These are phyloP conservation scores for Eucalyptus erythrocorys DNA, from an alignment of 345 rosid genomes.

Conservation along the genomic window DNA sequence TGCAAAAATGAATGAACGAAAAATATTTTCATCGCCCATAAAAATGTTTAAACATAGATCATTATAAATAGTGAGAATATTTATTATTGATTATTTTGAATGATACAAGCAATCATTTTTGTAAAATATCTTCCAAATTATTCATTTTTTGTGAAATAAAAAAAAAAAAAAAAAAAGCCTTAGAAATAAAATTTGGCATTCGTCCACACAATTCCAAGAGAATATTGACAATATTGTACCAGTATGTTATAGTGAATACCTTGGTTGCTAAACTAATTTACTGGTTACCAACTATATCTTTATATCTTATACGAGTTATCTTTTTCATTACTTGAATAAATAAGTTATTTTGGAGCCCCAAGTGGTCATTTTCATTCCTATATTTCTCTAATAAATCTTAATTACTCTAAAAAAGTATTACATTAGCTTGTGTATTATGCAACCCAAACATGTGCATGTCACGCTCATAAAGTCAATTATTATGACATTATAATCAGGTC, in stretches of 20 bases:
- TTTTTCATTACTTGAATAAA: background rate
- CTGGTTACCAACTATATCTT: background rate
- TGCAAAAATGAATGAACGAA: background rate
- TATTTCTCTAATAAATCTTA: background rate
- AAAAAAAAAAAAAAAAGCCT: background rate
- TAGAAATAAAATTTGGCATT: background rate
- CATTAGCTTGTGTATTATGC: background rate
- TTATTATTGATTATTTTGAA: background rate
- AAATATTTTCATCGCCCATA: background rate
- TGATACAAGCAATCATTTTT: background rate
- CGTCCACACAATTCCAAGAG: background rate
- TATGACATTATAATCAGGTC: background rate
- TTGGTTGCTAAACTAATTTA: background rate
- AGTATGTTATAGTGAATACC: background rate
- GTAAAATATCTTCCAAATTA: background rate
- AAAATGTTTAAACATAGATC: background rate
- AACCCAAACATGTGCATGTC: background rate
- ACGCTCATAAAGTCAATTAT: background rate
- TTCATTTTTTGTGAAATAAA: background rate
- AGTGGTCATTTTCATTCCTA: background rate
- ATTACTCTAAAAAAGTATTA: background rate
- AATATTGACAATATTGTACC: background rate
- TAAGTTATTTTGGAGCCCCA: background rate
- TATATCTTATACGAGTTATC: background rate
- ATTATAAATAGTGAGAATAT: background rate